A percentile compares a stretch with the other conserved stretches of the same genome.
Evolutionary conservation across 148 eudicot species (phyloP).

Genomic region (Nyssa sinensis): DNA sequence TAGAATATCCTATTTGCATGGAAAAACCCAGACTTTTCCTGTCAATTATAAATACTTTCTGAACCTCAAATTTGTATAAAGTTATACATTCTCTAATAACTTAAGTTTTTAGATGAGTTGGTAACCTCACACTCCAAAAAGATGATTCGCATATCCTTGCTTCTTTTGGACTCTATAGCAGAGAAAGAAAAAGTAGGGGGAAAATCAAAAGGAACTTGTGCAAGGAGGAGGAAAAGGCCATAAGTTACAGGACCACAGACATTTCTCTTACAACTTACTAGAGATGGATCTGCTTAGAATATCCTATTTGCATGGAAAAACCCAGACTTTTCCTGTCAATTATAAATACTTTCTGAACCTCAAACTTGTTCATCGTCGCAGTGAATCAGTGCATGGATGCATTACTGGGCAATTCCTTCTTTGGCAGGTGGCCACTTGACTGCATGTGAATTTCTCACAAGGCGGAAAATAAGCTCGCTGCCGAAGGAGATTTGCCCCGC

Average conservation of each 20-base stretch:
- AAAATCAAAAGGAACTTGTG: too few species aligned
- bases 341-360: slow-evolving; percentile 3
- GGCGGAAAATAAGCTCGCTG: neutral
- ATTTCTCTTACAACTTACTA: neutral
- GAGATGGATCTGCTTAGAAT: slow-evolving; percentile 19
- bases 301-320: slow-evolving; percentile 8
- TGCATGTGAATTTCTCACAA: neutral
- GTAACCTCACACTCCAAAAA: too few species aligned
- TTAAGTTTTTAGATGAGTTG: too few species aligned
- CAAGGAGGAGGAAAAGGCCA: too few species aligned
- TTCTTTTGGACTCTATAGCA: too few species aligned
- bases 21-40: neutral
- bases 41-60: neutral
- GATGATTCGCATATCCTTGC: too few species aligned
- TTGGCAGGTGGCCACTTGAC: slow-evolving; percentile 16
- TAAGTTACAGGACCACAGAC: slow-evolving; percentile 19
- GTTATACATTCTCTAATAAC: too few species aligned
- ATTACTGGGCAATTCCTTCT: slow-evolving; percentile 55
- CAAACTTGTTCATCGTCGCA: neutral
- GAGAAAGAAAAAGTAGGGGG: too few species aligned
- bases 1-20: slow-evolving; percentile 16
- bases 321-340: neutral
- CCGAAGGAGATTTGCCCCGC: slow-evolving; percentile 24
- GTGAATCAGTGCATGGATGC: slow-evolving; percentile 15
- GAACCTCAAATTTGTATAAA: neutral